Conservation (phyloP, 176 grass and related monocot species). For the Cenchrus purpureus region DNA sequence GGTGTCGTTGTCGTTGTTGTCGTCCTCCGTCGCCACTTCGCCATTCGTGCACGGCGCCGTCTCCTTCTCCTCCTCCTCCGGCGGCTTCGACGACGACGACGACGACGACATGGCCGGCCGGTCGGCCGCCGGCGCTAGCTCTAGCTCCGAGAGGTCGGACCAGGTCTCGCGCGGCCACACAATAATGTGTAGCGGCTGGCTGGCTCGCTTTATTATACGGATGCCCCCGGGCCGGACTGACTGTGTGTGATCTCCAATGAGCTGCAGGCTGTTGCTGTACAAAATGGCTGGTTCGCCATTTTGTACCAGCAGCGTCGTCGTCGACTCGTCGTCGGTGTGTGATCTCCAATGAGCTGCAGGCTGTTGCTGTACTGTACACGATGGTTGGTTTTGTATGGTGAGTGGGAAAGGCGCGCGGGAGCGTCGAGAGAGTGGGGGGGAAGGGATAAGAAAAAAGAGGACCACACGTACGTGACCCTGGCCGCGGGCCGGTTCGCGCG, state of each 20-base stretch:
- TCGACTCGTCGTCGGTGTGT: background rate
- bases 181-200: background rate
- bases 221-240: background rate
- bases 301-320: background rate
- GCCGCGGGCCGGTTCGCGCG: background rate
- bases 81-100: background rate
- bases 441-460: constrained; percentile 92
- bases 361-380: constrained; percentile 39
- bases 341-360: constrained; percentile 17
- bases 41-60: constrained; percentile 28
- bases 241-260: no score
- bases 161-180: constrained; percentile 29
- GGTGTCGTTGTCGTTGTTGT: background rate
- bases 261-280: no score
- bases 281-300: background rate
- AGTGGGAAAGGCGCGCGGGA: constrained; percentile 11
- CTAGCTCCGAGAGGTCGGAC: background rate
- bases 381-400: constrained; percentile 46
- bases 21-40: background rate
- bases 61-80: background rate
- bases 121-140: background rate
- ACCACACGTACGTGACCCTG: constrained; percentile 70
- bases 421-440: background rate
- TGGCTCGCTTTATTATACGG: constrained; percentile 4
- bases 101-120: constrained; percentile 36